These are phyloP conservation scores for Heterococcus sp. DNA, from an alignment of 108 stramenopile genomes.

Conservation along the genomic window DNA sequence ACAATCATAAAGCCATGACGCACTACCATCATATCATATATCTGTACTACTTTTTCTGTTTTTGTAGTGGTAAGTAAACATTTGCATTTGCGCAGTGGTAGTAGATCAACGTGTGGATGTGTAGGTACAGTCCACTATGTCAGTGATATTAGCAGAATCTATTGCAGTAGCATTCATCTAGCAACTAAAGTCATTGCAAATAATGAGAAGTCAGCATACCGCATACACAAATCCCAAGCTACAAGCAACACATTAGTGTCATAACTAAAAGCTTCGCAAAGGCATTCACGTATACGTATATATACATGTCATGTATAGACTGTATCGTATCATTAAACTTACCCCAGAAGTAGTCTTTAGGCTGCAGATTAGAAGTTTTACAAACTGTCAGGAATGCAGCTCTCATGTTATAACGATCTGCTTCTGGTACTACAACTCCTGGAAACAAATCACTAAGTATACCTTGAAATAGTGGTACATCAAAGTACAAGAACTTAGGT, in stretches of 20 bases:
- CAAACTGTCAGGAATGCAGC: conserved; percentile 56
- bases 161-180: too few species aligned
- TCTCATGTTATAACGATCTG: conserved; percentile 57
- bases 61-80: too few species aligned
- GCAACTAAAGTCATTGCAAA: too few species aligned
- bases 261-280: too few species aligned
- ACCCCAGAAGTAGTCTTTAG: conserved; percentile 61
- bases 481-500: conserved; percentile 67
- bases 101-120: not conserved
- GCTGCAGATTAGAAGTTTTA: conserved; percentile 48
- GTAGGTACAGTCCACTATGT: not conserved
- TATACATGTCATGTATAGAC: not conserved
- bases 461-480: conserved; percentile 69
- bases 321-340: conserved; percentile 28
- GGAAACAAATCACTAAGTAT: conserved; percentile 66
- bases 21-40: conserved; percentile 76
- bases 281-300: not conserved
- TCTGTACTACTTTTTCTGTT: conserved; percentile 51
- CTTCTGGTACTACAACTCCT: conserved; percentile 56
- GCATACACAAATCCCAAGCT: too few species aligned
- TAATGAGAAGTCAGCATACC: too few species aligned
- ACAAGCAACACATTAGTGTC: too few species aligned
- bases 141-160: not conserved
- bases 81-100: not conserved
- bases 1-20: conserved; percentile 75